Evolutionary conservation across 441 rosid genomes (phyloP).

Genomic region (Cnidoscolus chayamansa): DNA sequence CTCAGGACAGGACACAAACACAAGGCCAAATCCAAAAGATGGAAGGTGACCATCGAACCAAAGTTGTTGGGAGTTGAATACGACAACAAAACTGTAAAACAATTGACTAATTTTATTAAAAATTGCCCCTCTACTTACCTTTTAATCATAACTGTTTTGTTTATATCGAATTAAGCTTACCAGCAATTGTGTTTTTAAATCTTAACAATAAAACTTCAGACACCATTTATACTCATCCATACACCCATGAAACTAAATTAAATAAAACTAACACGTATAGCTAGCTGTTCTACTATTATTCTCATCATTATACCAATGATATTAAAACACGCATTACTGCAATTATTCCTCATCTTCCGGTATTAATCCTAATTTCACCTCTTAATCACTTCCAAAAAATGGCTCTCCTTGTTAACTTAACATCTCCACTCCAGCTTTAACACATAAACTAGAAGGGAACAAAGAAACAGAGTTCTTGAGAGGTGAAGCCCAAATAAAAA

Average conservation of each 20-base stretch:
- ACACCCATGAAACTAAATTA: too few relatives aligned
- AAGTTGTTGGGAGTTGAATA: neutral
- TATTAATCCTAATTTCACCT: neutral
- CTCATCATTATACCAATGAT: neutral
- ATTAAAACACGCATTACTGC: neutral
- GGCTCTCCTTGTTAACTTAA: neutral
- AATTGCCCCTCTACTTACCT: neutral
- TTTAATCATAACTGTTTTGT: too few relatives aligned
- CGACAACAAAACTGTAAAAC: neutral
- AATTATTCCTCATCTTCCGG: slow-evolving; percentile 23
- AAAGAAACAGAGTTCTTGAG: neutral
- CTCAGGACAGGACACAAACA: neutral
- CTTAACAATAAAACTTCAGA: too few relatives aligned
- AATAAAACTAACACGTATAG: too few relatives aligned
- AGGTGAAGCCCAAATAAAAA: neutral
- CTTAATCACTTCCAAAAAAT: neutral
- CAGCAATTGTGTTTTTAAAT: too few relatives aligned
- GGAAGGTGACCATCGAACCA: neutral
- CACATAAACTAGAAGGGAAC: neutral
- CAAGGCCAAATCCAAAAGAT: neutral
- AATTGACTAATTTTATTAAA: too few relatives aligned
- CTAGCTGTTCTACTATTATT: too few relatives aligned
- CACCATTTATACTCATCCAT: too few relatives aligned
- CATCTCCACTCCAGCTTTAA: neutral
- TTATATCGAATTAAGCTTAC: too few relatives aligned